Conservation (phyloP, 2,329 filamentous ascomycete species). For the Aspergillus sojae region DNA sequence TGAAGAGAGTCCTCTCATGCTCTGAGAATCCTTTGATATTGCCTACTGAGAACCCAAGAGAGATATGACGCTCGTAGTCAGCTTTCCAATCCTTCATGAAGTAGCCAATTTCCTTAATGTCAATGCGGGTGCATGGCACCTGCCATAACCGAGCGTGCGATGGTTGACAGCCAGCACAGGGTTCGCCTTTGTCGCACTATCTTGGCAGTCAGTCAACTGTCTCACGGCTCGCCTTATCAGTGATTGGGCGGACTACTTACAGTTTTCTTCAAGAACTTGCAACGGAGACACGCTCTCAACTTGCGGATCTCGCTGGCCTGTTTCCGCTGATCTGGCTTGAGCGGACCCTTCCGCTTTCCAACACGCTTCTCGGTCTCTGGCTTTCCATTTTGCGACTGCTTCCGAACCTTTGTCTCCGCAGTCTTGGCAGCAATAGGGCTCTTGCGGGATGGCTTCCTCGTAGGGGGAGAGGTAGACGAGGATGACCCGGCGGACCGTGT, state of each 20-base stretch:
- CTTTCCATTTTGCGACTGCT: slow-evolving; percentile 71
- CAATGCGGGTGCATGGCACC: slow-evolving; percentile 94
- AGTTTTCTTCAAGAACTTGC: slow-evolving; percentile 99
- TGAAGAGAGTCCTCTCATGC: slow-evolving; percentile 72
- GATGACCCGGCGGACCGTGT: slow-evolving; percentile 64
- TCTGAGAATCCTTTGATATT: slow-evolving; percentile 86
- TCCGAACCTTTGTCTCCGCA: slow-evolving; percentile 81
- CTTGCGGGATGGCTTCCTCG: slow-evolving; percentile 69
- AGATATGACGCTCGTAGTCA: slow-evolving; percentile 89
- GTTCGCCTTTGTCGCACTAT: slow-evolving; percentile 89
- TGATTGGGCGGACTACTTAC: slow-evolving; percentile 27
- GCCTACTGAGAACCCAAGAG: slow-evolving; percentile 83
- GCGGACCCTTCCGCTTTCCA: slow-evolving; percentile 83
- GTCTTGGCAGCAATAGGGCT: slow-evolving; percentile 78
- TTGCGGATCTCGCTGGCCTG: slow-evolving; percentile 97
- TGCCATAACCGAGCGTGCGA: slow-evolving; percentile 96
- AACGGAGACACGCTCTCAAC: slow-evolving; percentile 86
- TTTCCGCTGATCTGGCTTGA: slow-evolving; percentile 90
- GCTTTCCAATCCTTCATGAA: slow-evolving; percentile 99
- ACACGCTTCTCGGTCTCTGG: slow-evolving; percentile 93
- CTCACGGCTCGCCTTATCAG: background rate
- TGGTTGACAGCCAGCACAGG: slow-evolving; percentile 91
- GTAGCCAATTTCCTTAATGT: slow-evolving; percentile 97
- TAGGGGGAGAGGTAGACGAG: slow-evolving; percentile 65
- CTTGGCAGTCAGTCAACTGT: background rate